phyloP scores from a whole-genome alignment of 2,329 filamentous ascomycete species.

The Epichloe aotearoae region DNA sequence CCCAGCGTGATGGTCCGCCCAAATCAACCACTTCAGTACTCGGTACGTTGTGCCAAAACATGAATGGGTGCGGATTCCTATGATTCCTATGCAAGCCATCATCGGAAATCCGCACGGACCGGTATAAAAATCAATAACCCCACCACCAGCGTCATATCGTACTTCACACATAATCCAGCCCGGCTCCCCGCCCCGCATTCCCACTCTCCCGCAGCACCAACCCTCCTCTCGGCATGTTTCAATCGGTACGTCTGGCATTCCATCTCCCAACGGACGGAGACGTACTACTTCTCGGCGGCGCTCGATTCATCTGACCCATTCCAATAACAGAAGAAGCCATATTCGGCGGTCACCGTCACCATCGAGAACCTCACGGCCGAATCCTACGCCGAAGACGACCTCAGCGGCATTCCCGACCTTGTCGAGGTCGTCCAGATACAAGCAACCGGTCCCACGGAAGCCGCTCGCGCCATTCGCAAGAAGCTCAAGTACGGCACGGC shows the following conservation, averaged over 20 bases:
- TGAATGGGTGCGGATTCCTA: no score
- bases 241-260: slow-evolving; percentile 12
- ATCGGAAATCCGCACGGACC: no score
- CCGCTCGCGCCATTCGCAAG: slow-evolving; percentile 84
- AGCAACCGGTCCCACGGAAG: slow-evolving; percentile 72
- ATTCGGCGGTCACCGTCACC: slow-evolving; percentile 84
- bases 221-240: slow-evolving; percentile 14
- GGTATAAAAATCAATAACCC: background rate
- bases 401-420: slow-evolving; percentile 83
- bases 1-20: no score
- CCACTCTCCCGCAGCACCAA: background rate
- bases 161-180: background rate
- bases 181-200: background rate
- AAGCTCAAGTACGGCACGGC: slow-evolving; percentile 96
- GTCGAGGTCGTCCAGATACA: slow-evolving; percentile 91
- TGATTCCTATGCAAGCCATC: no score
- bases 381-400: slow-evolving; percentile 78
- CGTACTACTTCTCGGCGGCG: no score
- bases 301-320: no score
- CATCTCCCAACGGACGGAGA: background rate
- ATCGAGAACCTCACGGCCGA: slow-evolving; percentile 86
- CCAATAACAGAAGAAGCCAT: slow-evolving; percentile 50
- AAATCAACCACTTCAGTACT: no score
- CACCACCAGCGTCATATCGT: background rate
- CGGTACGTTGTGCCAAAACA: no score